Conservation (phyloP, 257 asterid species). For the Solanum chilense region DNA sequence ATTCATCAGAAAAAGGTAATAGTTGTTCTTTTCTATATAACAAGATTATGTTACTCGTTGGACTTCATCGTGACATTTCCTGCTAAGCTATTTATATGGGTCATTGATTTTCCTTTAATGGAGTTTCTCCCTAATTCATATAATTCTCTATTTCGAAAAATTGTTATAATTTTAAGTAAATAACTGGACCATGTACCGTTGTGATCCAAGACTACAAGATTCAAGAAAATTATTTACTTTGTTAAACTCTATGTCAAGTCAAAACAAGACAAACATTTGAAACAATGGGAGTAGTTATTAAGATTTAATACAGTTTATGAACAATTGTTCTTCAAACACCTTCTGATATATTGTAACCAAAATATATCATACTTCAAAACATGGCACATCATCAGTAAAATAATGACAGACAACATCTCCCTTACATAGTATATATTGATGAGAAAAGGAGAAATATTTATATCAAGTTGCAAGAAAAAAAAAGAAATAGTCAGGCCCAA, state of each 20-base stretch:
- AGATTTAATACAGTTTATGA: neutral
- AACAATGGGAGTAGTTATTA: neutral
- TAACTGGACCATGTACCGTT: no score
- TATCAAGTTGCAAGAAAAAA: neutral
- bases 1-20: no score
- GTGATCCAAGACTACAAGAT: neutral
- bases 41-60: no score
- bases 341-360: neutral
- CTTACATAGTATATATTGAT: neutral
- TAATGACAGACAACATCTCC: neutral
- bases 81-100: no score
- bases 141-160: no score
- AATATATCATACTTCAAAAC: neutral
- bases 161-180: no score
- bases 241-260: neutral
- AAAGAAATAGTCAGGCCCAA: neutral
- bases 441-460: neutral
- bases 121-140: no score
- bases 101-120: no score
- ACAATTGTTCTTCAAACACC: neutral
- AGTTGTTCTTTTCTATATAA: no score
- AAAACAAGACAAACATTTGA: neutral
- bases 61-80: no score
- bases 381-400: neutral
- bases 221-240: no score